A percentile compares a stretch with the other conserved stretches of the same genome.
These are phyloP conservation scores for Diplocarpon rosae DNA, from an alignment of 2,329 filamentous ascomycete genomes.

Conservation along the genomic window DNA sequence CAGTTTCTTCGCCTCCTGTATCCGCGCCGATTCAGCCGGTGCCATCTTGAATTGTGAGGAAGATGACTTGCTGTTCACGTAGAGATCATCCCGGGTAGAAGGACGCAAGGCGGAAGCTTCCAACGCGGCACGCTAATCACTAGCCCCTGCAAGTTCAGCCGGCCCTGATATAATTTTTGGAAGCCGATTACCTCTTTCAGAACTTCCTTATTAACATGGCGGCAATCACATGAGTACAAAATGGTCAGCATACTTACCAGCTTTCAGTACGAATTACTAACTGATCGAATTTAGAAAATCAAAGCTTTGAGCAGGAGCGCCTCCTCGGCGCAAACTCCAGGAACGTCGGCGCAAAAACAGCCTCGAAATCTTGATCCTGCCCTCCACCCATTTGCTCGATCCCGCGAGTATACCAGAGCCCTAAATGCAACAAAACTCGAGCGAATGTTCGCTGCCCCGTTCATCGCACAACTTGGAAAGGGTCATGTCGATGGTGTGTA, in stretches of 20 bases:
- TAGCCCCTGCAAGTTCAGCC: slow-evolving; percentile 16
- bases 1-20: slow-evolving; percentile 82
- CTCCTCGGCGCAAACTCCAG: slow-evolving; percentile 53
- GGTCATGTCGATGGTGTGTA: slow-evolving; percentile 63
- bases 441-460: slow-evolving; percentile 80
- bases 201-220: slow-evolving; percentile 6
- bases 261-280: background rate
- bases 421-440: slow-evolving; percentile 84
- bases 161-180: slow-evolving; percentile 12
- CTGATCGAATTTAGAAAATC: slow-evolving; percentile 37
- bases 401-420: slow-evolving; percentile 70
- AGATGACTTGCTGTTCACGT: slow-evolving; percentile 15
- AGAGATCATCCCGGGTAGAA: slow-evolving; percentile 9
- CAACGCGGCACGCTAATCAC: background rate
- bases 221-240: slow-evolving; percentile 15
- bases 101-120: slow-evolving; percentile 10
- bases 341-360: slow-evolving; percentile 52
- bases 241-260: slow-evolving; percentile 19
- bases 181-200: slow-evolving; percentile 4
- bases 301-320: slow-evolving; percentile 57
- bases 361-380: slow-evolving; percentile 71
- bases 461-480: slow-evolving; percentile 73
- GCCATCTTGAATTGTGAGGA: slow-evolving; percentile 35
- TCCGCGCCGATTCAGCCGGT: slow-evolving; percentile 49
- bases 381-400: slow-evolving; percentile 65